Evolutionary conservation across 345 rosid genomes (phyloP), one percentile per base, ranked within the genome.

Genomic region (Populus alba): DNA sequence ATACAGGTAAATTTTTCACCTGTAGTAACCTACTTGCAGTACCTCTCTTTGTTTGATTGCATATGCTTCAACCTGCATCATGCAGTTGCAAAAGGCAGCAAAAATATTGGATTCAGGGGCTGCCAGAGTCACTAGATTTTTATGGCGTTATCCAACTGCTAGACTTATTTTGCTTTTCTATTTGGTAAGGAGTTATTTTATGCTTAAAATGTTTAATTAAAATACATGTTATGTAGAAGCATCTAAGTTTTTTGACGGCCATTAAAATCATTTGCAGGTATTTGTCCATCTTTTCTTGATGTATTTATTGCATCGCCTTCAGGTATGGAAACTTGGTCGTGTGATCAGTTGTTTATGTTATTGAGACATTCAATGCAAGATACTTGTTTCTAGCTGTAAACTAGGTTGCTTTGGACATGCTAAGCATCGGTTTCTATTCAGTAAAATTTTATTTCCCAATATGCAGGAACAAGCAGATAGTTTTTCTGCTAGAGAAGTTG

Each of bases 241-340:
- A 35, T 69, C 39, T 38, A 73, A 57, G 41, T 82, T 67, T 41
- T 37, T 63, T 41, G 78, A 62, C 81, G 75, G 80, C 45, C 39
- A 37, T 39, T 65, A 31, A 73, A 72, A 80, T 74, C n/a, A 71
- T 74, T 22, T 84, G 83, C 96, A 94, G 98, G 92, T 97, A 31
- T 97, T 94, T 81, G 99, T 94, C 59, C 98, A 94, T 78, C 93
- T 94, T 77, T 97, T 97, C 90, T 83, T 94, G 90, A 97, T 97
- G 99, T 97, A 91, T 84, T 87, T 97, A 82, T 39, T 97, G 88
- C 99, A 97, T 84, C 92, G 85, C 79, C 99, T 97, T 84, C 98
- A 97, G 95, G 99, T 97, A 88, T 10, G 75, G 13, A 65, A 75
- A 35, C 55, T 35, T 55, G 20, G 20, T 61, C 53, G 33, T 75